These are phyloP conservation scores for Auricularia sp. DNA, from an alignment of 768 basidiomycete species.

Conservation along the genomic window DNA sequence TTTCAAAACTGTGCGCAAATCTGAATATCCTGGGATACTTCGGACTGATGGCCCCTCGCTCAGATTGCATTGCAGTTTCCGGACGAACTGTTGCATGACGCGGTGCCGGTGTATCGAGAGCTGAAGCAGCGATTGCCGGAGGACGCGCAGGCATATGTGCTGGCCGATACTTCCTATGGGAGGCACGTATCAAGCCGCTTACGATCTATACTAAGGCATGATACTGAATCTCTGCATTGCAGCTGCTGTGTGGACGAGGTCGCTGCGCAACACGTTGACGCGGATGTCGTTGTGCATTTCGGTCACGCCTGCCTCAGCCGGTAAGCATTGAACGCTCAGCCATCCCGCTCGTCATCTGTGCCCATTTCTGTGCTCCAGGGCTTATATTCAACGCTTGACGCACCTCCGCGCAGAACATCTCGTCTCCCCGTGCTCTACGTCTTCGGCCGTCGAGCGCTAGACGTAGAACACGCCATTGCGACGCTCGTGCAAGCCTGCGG, in stretches of 20 bases:
- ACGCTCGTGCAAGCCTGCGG: conserved; percentile 25
- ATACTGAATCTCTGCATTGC: conserved; percentile 5
- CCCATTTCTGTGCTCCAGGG: too few species aligned
- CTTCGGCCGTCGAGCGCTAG: conserved; percentile 65
- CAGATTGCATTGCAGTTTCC: conserved; percentile 92
- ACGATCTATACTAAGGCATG: too few species aligned
- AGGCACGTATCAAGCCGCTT: conserved; percentile 40
- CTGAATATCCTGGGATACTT: background rate
- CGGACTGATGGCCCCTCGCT: background rate
- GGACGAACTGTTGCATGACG: conserved; percentile 79
- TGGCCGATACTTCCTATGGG: conserved; percentile 98
- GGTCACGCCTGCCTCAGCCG: conserved; percentile 93
- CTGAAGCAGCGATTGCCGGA: conserved; percentile 43
- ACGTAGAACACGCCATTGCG: conserved; percentile 40
- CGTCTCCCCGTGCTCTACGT: conserved; percentile 85
- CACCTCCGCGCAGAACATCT: conserved; percentile 47
- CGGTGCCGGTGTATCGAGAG: conserved; percentile 68
- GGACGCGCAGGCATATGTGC: conserved; percentile 61
- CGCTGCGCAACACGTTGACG: conserved; percentile 86
- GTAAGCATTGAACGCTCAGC: conserved; percentile 26
- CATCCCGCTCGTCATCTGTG: too few species aligned
- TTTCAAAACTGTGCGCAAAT: conserved; percentile 54
- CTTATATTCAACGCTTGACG: background rate
- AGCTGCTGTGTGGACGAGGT: conserved; percentile 98
- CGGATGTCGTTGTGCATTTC: conserved; percentile 87